Conservation (phyloP, 768 basidiomycete genomes). For the Imleria badia region DNA sequence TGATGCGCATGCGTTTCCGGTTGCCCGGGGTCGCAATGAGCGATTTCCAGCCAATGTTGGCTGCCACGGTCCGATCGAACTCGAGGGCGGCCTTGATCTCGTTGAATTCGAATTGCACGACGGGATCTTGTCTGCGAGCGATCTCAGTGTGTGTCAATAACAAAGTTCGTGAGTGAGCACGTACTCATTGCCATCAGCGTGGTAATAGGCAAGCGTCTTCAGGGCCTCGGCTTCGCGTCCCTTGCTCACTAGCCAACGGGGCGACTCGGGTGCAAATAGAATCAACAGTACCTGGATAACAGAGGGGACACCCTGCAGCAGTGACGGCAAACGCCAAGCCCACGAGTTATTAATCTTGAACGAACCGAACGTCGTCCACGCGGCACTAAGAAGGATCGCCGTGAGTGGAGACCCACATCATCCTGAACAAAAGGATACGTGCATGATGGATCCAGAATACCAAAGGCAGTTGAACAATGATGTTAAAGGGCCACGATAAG, state of each 20-base stretch:
- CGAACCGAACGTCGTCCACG: slow-evolving; percentile 83
- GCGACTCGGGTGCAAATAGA: slow-evolving; percentile 76
- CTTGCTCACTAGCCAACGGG: slow-evolving; percentile 78
- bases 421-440: slow-evolving; percentile 22
- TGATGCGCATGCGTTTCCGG: slow-evolving; percentile 62
- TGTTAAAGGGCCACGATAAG: slow-evolving; percentile 75
- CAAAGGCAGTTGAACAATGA: slow-evolving; percentile 81
- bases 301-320: slow-evolving; percentile 70
- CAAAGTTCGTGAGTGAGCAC: slow-evolving; percentile 8
- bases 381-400: slow-evolving; percentile 43
- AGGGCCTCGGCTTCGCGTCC: slow-evolving; percentile 70
- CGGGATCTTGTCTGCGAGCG: slow-evolving; percentile 52
- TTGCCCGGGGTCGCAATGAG: slow-evolving; percentile 69
- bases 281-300: slow-evolving; percentile 64
- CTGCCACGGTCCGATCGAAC: slow-evolving; percentile 57
- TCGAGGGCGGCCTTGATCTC: slow-evolving; percentile 83
- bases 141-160: background rate
- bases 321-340: slow-evolving; percentile 82
- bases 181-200: slow-evolving; percentile 70
- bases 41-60: slow-evolving; percentile 66
- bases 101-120: slow-evolving; percentile 72
- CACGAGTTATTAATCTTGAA: slow-evolving; percentile 65
- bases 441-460: slow-evolving; percentile 84
- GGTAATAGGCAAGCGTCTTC: slow-evolving; percentile 73
- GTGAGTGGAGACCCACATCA: background rate